A percentile compares a stretch with the other conserved stretches of the same genome.
phyloP scores from a whole-genome alignment of 768 basidiomycete genomes.

The Amanita brunnescens region DNA sequence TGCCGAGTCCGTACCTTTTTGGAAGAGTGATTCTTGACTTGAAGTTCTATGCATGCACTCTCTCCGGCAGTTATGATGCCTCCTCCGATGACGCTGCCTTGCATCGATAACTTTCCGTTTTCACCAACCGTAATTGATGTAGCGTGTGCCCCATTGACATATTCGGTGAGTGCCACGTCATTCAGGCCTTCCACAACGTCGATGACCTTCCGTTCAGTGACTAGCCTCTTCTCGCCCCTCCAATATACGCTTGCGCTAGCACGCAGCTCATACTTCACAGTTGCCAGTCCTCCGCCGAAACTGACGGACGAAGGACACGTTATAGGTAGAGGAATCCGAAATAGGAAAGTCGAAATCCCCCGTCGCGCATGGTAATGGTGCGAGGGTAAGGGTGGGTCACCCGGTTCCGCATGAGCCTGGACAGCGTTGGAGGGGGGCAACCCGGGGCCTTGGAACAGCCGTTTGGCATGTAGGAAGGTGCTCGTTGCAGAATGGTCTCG shows the following conservation, averaged over 20 bases:
- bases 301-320: conserved; percentile 62
- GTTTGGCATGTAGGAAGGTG: conserved; percentile 60
- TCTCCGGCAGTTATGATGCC: conserved; percentile 59
- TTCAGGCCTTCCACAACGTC: conserved; percentile 56
- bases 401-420: conserved; percentile 47
- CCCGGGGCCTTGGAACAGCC: conserved; percentile 74
- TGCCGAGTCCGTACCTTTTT: conserved; percentile 50
- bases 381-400: conserved; percentile 51
- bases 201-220: conserved; percentile 51
- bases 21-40: conserved; percentile 73
- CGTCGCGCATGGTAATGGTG: conserved; percentile 67
- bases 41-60: conserved; percentile 63
- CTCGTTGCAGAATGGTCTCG: conserved; percentile 76
- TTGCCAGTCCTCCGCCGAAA: conserved; percentile 63
- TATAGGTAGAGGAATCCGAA: conserved; percentile 62
- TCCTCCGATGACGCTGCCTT: conserved; percentile 51
- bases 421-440: conserved; percentile 83
- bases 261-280: conserved; percentile 62
- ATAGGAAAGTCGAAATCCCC: conserved; percentile 72
- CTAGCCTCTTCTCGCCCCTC: conserved; percentile 65
- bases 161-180: conserved; percentile 24
- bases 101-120: conserved; percentile 72
- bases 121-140: conserved; percentile 65
- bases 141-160: conserved; percentile 17
- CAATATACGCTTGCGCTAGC: conserved; percentile 67